Evolutionary conservation across 306 rosid genomes (phyloP).

Genomic region (Lagenaria siceraria): DNA sequence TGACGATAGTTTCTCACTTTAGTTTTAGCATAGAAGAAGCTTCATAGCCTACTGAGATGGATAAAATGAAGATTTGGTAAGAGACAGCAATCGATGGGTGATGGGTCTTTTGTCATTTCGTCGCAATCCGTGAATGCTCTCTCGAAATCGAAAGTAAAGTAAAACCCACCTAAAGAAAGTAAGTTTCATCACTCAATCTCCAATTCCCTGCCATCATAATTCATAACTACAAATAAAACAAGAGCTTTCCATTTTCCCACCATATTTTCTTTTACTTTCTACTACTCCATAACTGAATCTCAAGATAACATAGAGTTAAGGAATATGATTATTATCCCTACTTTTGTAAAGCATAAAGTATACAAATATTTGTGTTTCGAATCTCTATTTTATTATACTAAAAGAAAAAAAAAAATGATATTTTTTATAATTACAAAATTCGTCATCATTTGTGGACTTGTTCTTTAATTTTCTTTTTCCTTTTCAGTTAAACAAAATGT

Average conservation of each 20-base stretch:
- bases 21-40: background rate
- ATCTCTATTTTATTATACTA: too few relatives aligned
- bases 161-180: background rate
- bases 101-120: background rate
- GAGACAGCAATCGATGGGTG: background rate
- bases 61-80: background rate
- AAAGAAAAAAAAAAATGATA: too few relatives aligned
- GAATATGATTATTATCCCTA: too few relatives aligned
- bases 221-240: background rate
- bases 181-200: background rate
- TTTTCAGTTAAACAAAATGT: too few relatives aligned
- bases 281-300: background rate
- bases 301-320: background rate
- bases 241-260: background rate
- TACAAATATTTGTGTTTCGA: too few relatives aligned
- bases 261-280: background rate
- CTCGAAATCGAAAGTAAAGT: background rate
- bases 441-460: background rate
- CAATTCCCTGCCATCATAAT: background rate
- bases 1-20: background rate
- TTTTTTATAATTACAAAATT: background rate
- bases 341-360: too few relatives aligned
- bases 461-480: background rate
- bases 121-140: background rate
- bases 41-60: background rate